Evolutionary conservation across 1,284 basidiomycete species (phyloP).

Genomic region (Microstroma glucosiphilum): DNA sequence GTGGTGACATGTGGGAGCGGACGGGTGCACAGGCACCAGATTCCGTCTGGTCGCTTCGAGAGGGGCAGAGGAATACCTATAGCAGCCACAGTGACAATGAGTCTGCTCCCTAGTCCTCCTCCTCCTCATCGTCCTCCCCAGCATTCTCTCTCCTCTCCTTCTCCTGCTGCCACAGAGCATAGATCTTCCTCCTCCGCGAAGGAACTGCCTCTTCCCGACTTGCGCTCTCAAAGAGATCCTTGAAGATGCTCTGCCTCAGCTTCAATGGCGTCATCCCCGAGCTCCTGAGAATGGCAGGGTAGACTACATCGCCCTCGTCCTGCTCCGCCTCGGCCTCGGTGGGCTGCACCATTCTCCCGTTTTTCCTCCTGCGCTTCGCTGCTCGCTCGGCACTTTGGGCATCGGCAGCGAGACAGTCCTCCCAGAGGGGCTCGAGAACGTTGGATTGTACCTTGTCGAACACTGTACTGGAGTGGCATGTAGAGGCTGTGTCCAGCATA

Average conservation of each 20-base stretch:
- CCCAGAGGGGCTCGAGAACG: constrained; percentile 61
- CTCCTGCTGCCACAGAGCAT: constrained; percentile 13
- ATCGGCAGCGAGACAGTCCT: constrained; percentile 23
- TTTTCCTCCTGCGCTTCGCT: constrained; percentile 7
- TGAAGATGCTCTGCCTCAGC: neutral
- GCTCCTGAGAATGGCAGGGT: neutral
- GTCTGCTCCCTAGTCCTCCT: constrained; percentile 13
- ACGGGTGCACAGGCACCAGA: too few species aligned
- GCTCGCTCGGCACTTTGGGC: constrained; percentile 1
- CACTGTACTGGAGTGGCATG: constrained; percentile 60
- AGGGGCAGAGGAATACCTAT: too few species aligned
- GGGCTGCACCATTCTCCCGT: constrained; percentile 6
- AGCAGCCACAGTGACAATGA: neutral
- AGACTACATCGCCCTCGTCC: constrained; percentile 10
- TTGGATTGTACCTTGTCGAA: constrained; percentile 65
- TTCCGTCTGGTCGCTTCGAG: too few species aligned
- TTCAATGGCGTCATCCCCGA: neutral
- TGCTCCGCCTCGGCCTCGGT: constrained; percentile 13
- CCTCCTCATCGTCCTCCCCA: constrained; percentile 12
- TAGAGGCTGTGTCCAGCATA: constrained; percentile 65
- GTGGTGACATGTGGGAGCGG: too few species aligned
- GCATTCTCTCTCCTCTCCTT: constrained; percentile 15
- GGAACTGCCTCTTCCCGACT: constrained; percentile 5
- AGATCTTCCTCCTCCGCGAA: constrained; percentile 9
- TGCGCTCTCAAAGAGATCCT: constrained; percentile 6